These are phyloP conservation scores for Suhomyces choctaworum DNA, from an alignment of 1,139 yeast genomes.

Conservation along the genomic window DNA sequence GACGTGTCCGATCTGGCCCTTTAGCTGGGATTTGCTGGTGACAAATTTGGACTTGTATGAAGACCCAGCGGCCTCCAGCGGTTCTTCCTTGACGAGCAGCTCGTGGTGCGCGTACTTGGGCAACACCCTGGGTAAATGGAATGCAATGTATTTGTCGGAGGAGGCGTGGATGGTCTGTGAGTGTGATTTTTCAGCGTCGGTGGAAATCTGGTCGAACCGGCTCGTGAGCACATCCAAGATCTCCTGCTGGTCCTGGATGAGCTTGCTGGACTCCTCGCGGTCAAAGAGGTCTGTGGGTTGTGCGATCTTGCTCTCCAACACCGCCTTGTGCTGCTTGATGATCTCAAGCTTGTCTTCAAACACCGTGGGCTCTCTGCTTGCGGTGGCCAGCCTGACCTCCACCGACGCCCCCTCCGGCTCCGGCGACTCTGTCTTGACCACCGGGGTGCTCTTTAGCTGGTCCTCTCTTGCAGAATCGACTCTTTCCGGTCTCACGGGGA, in stretches of 20 bases:
- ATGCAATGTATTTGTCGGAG: constrained; percentile 43
- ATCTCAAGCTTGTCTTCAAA: constrained; percentile 30
- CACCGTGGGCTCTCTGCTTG: constrained; percentile 33
- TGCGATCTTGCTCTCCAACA: constrained; percentile 32
- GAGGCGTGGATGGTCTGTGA: neutral
- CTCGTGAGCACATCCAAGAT: constrained; percentile 31
- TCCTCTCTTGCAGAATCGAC: constrained; percentile 25
- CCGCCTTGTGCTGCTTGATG: constrained; percentile 30
- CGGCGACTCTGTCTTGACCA: constrained; percentile 14
- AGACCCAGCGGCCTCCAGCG: constrained; percentile 11
- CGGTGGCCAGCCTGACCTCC: constrained; percentile 20
- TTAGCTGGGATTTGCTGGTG: constrained; percentile 5
- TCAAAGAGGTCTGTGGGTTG: constrained; percentile 34
- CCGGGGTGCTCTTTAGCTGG: constrained; percentile 1
- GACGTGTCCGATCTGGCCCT: constrained; percentile 69
- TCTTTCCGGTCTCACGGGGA: constrained; percentile 46
- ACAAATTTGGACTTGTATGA: constrained; percentile 7
- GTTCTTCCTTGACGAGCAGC: constrained; percentile 14
- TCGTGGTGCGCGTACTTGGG: constrained; percentile 55
- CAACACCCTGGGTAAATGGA: constrained; percentile 71
- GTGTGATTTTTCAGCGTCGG: constrained; percentile 17
- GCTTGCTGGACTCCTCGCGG: constrained; percentile 32
- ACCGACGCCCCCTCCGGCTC: constrained; percentile 34
- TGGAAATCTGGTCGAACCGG: constrained; percentile 25
- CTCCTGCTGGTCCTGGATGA: constrained; percentile 34